These are phyloP conservation scores for Psilocybe sp. DNA, from an alignment of 768 basidiomycete genomes.

Conservation along the genomic window DNA sequence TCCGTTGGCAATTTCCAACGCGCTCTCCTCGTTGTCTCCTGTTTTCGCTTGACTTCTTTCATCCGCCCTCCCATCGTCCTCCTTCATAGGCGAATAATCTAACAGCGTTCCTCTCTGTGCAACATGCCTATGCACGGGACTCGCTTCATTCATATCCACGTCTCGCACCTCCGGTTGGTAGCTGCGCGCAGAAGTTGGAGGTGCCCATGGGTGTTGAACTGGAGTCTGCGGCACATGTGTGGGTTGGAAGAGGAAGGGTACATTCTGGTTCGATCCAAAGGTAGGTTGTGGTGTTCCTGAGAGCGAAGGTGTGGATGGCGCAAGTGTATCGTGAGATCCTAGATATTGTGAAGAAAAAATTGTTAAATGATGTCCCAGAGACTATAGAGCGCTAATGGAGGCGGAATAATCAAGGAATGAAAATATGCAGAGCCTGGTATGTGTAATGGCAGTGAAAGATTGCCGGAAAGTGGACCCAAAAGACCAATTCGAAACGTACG, in stretches of 20 bases:
- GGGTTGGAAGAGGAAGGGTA: slow-evolving; percentile 69
- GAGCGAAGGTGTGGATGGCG: slow-evolving; percentile 41
- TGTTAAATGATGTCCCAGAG: not conserved
- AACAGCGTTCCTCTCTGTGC: slow-evolving; percentile 26
- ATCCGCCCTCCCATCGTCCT: slow-evolving; percentile 28
- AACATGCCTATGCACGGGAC: slow-evolving; percentile 36
- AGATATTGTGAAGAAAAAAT: slow-evolving; percentile 1
- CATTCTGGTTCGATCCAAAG: slow-evolving; percentile 64
- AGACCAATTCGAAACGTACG: slow-evolving; percentile 40
- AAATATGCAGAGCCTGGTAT: too few relatives aligned
- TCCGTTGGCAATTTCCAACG: too few relatives aligned
- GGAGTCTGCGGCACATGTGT: slow-evolving; percentile 37
- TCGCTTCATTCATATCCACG: slow-evolving; percentile 74
- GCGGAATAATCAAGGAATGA: too few relatives aligned
- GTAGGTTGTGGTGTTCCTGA: slow-evolving; percentile 39
- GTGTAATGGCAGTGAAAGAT: too few relatives aligned
- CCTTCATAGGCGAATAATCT: slow-evolving; percentile 25
- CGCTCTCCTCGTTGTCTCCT: too few relatives aligned
- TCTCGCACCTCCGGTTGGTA: slow-evolving; percentile 59
- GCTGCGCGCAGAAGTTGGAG: slow-evolving; percentile 56
- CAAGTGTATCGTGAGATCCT: slow-evolving; percentile 38
- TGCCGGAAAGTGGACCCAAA: too few relatives aligned
- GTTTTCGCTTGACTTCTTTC: slow-evolving; percentile 25
- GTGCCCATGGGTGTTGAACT: slow-evolving; percentile 63
- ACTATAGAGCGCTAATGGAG: too few relatives aligned